Base-by-base conservation (phyloP, 345 rosid genomes). In the Jatropha curcas region DNA sequence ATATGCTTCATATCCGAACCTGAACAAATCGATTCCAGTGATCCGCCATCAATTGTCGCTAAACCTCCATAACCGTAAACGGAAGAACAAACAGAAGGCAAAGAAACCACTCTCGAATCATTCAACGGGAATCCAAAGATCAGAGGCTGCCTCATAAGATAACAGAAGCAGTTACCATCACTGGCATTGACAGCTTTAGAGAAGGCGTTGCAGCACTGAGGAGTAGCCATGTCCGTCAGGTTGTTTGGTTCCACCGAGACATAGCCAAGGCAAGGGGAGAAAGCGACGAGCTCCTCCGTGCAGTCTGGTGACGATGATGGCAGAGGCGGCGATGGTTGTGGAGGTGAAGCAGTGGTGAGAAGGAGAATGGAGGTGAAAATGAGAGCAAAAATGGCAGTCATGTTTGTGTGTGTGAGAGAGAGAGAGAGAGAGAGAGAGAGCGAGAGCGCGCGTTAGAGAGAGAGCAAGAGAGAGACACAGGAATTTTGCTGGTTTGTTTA, bases 101-200 rank as follows among this genome's bases (percentile, higher is more conserved):
- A 83, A 9, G 90, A 87, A 77, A 73, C 39, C 58, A 92, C 52
- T 77, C 88, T 83, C 39, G 90, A 76, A 75, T 74, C 43, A 78
- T 91, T 88, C 79, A 92, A 72, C 17, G 96, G 94, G 79, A 94
- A 94, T 39, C 97, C 93, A 58, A 92, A 86, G 78, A 90, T 81
- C 65, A 65, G 71, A 60, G 96, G 92, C 80, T 86, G 81, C 66
- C 74, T 86, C 77, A 88, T 65, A 25, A 89, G 88, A 86, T 88
- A 89, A 64, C 94, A 90, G 88, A 87, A 86, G 76, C 97, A 94
- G 80, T 70, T 72, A 41, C 87, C 84, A 56, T 76, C 68, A 43
- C 67, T 64, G 20, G 92, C 72, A 17, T 65, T 62, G 71, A 88
- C 68, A 27, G 82, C 76, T 0, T 82, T 73, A 27, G 85, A 62